These are phyloP conservation scores for Dryadomyces sulphureus DNA, from an alignment of 2,329 filamentous ascomycete genomes.

Conservation along the genomic window DNA sequence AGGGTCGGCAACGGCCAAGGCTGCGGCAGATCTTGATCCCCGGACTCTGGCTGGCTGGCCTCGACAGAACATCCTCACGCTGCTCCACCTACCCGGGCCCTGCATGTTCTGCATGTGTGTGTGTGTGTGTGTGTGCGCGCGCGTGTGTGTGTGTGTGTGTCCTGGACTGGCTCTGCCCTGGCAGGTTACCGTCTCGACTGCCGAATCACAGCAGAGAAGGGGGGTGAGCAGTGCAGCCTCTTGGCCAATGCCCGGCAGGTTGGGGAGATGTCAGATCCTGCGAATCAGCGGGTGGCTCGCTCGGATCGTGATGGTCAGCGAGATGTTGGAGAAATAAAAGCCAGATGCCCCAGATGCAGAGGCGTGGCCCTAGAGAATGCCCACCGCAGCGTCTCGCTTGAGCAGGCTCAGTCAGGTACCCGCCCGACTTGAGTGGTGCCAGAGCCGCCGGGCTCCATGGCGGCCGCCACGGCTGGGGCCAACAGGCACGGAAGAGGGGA, in stretches of 20 bases:
- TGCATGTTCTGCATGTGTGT: not conserved
- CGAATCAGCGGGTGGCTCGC: not conserved
- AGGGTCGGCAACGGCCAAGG: too few species aligned
- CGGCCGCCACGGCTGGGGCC: too few species aligned
- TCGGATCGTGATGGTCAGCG: not conserved
- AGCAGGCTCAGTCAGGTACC: not conserved
- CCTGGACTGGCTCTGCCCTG: not conserved
- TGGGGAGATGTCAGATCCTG: not conserved
- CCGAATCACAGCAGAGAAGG: not conserved
- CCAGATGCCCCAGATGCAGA: not conserved
- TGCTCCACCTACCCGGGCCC: not conserved
- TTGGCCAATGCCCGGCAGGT: not conserved
- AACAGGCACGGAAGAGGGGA: too few species aligned
- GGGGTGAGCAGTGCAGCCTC: not conserved
- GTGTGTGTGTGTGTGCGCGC: too few species aligned
- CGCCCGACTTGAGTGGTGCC: too few species aligned
- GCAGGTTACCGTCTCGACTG: not conserved
- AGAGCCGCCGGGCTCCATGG: too few species aligned
- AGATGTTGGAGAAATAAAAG: not conserved
- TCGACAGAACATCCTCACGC: not conserved
- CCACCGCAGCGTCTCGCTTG: not conserved
- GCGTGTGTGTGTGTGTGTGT: too few species aligned
- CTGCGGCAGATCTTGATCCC: too few species aligned
- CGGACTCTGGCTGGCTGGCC: too few species aligned
- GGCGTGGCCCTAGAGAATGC: not conserved